phyloP scores from a whole-genome alignment of 164 flowering plant species.

The Aristolochia californica region DNA sequence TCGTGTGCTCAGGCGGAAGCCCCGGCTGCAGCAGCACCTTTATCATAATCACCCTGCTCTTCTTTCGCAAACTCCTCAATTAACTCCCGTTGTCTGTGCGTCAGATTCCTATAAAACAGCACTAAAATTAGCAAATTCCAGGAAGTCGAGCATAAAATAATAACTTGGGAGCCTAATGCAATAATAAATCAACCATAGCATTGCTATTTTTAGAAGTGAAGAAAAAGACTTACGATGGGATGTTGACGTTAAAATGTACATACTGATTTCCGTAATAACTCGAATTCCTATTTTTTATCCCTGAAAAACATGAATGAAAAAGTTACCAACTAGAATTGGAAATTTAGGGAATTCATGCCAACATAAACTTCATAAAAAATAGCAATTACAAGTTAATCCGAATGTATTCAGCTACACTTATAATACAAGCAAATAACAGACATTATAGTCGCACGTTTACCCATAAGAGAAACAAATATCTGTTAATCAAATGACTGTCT shows the following conservation, averaged over 20 bases:
- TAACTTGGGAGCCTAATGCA: too few species aligned
- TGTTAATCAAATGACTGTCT: too few species aligned
- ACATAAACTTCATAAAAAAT: not conserved
- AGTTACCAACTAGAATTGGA: not conserved
- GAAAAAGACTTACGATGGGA: constrained; percentile 62
- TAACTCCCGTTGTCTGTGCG: constrained; percentile 61
- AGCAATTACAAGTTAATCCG: not conserved
- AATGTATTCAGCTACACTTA: too few species aligned
- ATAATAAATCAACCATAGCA: too few species aligned
- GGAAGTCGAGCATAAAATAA: not conserved
- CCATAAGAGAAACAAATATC: too few species aligned
- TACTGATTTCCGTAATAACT: constrained; percentile 67
- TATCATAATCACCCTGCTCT: constrained; percentile 61
- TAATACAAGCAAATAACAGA: too few species aligned
- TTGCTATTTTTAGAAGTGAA: not conserved
- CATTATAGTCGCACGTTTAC: too few species aligned
- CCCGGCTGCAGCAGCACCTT: constrained; percentile 47
- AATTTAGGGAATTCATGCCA: too few species aligned
- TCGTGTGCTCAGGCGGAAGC: constrained; percentile 35
- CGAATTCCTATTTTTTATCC: constrained; percentile 58
- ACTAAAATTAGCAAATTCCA: not conserved
- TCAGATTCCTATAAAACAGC: constrained; percentile 45
- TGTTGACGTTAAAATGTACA: constrained; percentile 90
- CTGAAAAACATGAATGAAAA: constrained; percentile 23
- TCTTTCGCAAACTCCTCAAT: constrained; percentile 90